A percentile compares a stretch with the other conserved stretches of the same genome.
Evolutionary conservation across 1,139 yeast species (phyloP).

Genomic region (Candida freyschussii): DNA sequence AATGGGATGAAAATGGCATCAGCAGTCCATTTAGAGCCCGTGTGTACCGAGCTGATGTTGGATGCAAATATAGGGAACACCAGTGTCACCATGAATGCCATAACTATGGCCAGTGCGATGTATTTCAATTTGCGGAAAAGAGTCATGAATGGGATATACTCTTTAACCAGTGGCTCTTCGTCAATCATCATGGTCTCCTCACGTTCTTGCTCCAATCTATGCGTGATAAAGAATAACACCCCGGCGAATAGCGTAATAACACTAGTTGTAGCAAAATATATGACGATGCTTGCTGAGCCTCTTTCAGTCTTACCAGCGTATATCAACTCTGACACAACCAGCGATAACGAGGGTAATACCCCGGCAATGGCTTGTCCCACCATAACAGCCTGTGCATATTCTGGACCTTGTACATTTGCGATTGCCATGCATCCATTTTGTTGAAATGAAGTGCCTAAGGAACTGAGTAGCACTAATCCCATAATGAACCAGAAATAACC

Average conservation of each 20-base stretch:
- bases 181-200: slow-evolving; percentile 11
- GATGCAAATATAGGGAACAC: slow-evolving; percentile 91
- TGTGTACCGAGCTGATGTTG: slow-evolving; percentile 50
- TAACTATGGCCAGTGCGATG: slow-evolving; percentile 66
- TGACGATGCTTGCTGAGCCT: slow-evolving; percentile 36
- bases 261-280: slow-evolving; percentile 69
- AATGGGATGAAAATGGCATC: slow-evolving; percentile 62
- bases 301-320: slow-evolving; percentile 38
- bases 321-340: slow-evolving; percentile 55
- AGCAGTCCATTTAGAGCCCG: slow-evolving; percentile 24
- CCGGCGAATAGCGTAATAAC: slow-evolving; percentile 50
- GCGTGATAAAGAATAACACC: slow-evolving; percentile 30
- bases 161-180: slow-evolving; percentile 6
- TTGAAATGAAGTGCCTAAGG: slow-evolving; percentile 65
- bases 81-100: slow-evolving; percentile 72
- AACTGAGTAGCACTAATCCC: slow-evolving; percentile 53
- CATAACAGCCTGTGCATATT: slow-evolving; percentile 83
- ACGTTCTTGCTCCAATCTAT: slow-evolving; percentile 24
- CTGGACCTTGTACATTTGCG: slow-evolving; percentile 72
- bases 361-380: slow-evolving; percentile 96
- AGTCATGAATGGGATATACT: slow-evolving; percentile 28
- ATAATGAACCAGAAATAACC: slow-evolving; percentile 45
- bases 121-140: slow-evolving; percentile 46
- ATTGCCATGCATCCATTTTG: slow-evolving; percentile 92
- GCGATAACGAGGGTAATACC: slow-evolving; percentile 76